Percentiles rank a stretch among this genome's conserved stretches.
Evolutionary conservation across 805 yeast genomes (phyloP).

Genomic region (Pichia scutulata): DNA sequence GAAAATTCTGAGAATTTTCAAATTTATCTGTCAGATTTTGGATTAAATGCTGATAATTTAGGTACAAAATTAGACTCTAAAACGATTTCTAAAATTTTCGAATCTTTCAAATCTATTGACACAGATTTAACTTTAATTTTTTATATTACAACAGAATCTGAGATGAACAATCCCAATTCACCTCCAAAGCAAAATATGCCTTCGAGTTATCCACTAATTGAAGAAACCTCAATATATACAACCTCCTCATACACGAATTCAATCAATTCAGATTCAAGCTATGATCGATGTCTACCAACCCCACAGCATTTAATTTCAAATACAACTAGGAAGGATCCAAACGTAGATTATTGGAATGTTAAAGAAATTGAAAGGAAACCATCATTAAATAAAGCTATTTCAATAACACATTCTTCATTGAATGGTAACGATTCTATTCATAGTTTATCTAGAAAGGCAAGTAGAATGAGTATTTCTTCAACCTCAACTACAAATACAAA

Average conservation of each 20-base stretch:
- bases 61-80: slow-evolving; percentile 7
- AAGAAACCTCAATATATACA: slow-evolving; percentile 28
- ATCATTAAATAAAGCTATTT: slow-evolving; percentile 22
- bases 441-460: slow-evolving; percentile 6
- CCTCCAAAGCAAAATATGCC: slow-evolving; percentile 1
- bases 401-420: slow-evolving; percentile 20
- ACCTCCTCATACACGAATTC: slow-evolving; percentile 52
- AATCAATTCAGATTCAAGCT: slow-evolving; percentile 35
- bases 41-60: slow-evolving; percentile 6
- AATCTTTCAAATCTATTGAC: background rate
- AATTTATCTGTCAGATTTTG: slow-evolving; percentile 9
- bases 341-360: slow-evolving; percentile 48
- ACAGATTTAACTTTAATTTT: background rate
- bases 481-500: background rate
- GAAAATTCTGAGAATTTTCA: slow-evolving; percentile 1
- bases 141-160: background rate
- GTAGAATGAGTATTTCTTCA: slow-evolving; percentile 4
- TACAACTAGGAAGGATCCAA: slow-evolving; percentile 24
- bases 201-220: slow-evolving; percentile 1
- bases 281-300: slow-evolving; percentile 44
- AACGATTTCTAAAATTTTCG: slow-evolving; percentile 2
- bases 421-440: background rate
- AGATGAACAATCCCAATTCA: background rate
- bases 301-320: slow-evolving; percentile 56
- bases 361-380: slow-evolving; percentile 33